Base-by-base conservation (phyloP, 164 flowering plant species). In the Protea cynaroides region DNA sequence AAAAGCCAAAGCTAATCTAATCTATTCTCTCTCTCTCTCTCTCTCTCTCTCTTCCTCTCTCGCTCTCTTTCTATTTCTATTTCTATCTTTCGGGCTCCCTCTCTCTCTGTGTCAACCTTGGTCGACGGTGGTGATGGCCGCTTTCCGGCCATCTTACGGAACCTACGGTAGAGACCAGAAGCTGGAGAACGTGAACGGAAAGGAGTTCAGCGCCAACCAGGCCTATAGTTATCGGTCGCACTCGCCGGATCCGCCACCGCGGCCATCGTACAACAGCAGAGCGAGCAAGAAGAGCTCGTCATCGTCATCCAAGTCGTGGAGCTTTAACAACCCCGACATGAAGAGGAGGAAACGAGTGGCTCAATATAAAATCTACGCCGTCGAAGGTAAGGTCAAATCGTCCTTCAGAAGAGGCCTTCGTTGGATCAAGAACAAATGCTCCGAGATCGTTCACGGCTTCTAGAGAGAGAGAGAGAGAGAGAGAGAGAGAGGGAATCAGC, bases 371-470 rank as follows among this genome's bases (percentile, higher is more conserved):
- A 81, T 75, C 5, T 89, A 92, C 69, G 67, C 79, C 0, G 83
- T 87, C 9, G 96, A 92, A 75, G 94, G 96, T 7, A 83, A 73
- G 73, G 82, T 86, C 1, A 89, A 92, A 65, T 74, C 83, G 40
- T 83, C 89, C 13, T 40, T 92, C 52, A 75, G 72, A 59, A 86
- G 73, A 53, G 88, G 94, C n/a, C 54, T 83, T 18, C 83, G 86
- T 29, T 92, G 97, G 97, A 68, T 92, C 78, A 92, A 89, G 78
- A 74, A 75, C 71, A 89, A 81, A 77, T 87, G 92, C 76, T 80
- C 86, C 17, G 71, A 78, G 70, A 74, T 89, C 60, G 83, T 85
- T n/a, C 84, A 81, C 76, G 89, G 90, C 51, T 79, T 69, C 81
- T 66, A 40, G 46, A 40, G 46, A 40, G 46, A 40, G 46, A 40